phyloP scores from a whole-genome alignment of 2,329 filamentous ascomycete genomes.

The Paraphaeosphaeria sporulosa region DNA sequence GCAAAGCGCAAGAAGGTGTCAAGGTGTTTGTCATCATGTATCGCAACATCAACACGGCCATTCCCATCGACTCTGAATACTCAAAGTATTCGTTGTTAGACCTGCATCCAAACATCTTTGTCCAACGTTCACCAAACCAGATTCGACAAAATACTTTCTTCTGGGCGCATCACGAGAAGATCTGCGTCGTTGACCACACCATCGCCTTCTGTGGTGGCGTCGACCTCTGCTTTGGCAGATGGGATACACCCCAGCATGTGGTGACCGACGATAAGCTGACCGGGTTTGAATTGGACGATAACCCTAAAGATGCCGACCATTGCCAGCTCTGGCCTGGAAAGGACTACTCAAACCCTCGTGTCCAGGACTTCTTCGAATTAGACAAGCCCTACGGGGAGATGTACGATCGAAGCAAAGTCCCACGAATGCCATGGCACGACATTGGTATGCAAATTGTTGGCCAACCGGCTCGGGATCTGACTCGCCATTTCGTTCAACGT shows the following conservation, averaged over 20 bases:
- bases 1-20: conserved; percentile 92
- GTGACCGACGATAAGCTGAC: conserved; percentile 93
- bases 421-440: conserved; percentile 98
- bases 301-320: conserved; percentile 87
- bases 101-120: conserved; percentile 93
- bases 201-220: conserved; percentile 95
- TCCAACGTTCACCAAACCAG: conserved; percentile 95
- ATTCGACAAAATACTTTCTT: conserved; percentile 99
- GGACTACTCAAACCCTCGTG: conserved; percentile 95
- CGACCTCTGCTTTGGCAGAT: conserved; percentile 94
- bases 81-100: conserved; percentile 97
- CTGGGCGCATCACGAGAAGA: conserved; percentile 98
- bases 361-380: conserved; percentile 92
- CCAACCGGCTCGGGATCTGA: conserved; percentile 91
- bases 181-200: conserved; percentile 96
- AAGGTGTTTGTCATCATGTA: conserved; percentile 99
- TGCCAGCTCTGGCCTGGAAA: conserved; percentile 97
- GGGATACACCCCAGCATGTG: conserved; percentile 94
- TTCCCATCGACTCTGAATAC: conserved; percentile 98
- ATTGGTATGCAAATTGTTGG: conserved; percentile 98
- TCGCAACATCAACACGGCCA: conserved; percentile 94
- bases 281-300: conserved; percentile 79
- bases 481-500: conserved; percentile 93
- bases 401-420: conserved; percentile 89
- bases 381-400: conserved; percentile 98